These are phyloP conservation scores for Peronospora tabacina DNA, from an alignment of 352 stramenopile species.

Conservation along the genomic window DNA sequence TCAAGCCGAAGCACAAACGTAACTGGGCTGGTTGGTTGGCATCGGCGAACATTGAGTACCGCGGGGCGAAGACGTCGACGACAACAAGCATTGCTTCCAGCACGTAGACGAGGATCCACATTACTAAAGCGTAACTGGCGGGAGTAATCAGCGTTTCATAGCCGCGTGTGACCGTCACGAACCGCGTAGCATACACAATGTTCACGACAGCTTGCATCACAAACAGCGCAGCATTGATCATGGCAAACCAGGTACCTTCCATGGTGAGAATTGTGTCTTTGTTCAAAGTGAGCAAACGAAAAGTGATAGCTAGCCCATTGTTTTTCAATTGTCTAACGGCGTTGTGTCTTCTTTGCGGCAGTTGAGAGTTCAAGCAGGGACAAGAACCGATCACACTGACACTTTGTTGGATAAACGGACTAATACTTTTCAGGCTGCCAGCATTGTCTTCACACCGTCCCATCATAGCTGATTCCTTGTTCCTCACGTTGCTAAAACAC, in stretches of 20 bases:
- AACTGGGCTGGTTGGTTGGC: constrained; percentile 56
- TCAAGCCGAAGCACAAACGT: constrained; percentile 51
- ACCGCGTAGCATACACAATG: constrained; percentile 50
- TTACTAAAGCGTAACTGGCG: constrained; percentile 45
- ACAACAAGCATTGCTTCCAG: constrained; percentile 54
- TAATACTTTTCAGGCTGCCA: background rate
- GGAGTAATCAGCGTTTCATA: constrained; percentile 72
- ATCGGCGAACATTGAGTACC: constrained; percentile 64
- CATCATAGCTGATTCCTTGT: constrained; percentile 10
- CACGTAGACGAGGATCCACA: constrained; percentile 68
- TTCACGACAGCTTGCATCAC: constrained; percentile 56
- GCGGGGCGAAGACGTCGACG: constrained; percentile 56
- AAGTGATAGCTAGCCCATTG: constrained; percentile 10
- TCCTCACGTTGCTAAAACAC: background rate
- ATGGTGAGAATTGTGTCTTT: constrained; percentile 21
- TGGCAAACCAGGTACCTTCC: constrained; percentile 43
- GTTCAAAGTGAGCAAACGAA: constrained; percentile 3
- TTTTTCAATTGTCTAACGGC: background rate
- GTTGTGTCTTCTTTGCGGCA: constrained; percentile 7
- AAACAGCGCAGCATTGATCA: constrained; percentile 56
- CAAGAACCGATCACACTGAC: constrained; percentile 5
- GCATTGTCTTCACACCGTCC: constrained; percentile 15
- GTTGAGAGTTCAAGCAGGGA: constrained; percentile 24
- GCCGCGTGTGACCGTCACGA: constrained; percentile 40
- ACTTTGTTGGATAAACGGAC: background rate